Evolutionary conservation across 2,329 filamentous ascomycete genomes (phyloP), one percentile per base, ranked within the genome.

Genomic region (Sordariomycetes sp.): DNA sequence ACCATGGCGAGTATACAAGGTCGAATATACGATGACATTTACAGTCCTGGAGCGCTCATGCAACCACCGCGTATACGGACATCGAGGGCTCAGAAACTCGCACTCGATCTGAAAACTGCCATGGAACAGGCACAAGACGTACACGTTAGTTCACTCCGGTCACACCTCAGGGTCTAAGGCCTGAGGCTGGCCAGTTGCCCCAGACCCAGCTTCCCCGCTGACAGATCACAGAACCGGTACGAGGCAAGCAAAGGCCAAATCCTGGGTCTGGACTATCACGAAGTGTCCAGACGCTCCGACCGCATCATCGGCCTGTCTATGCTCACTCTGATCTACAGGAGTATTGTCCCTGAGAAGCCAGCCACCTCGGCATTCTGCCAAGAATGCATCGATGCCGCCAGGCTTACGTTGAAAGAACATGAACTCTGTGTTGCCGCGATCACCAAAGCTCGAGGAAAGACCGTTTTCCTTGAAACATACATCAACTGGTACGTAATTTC

Each of bases 21-120:
- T 6, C 38, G 42, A 11, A 41, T 50, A 0, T 53, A 50, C 28
- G 46, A 51, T 11, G 39, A 51, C 2, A 43, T 53, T 3, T 53
- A 51, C 30, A 49, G 52, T 6, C 43, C 44, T 1, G 39, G 42
- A 3, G 42, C 49, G 5, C 39, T 51, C 14, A 28, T 42, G 1
- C 41, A 46, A 30, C 40, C 47, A 0, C 38, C 39, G 15, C 21
- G 26, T 4, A 35, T 47, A 9, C 36, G 53, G 1, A 35, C 38
- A 5, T 31, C 39, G 4, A 37, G 39, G 1, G 48, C 47, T 3
- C 40, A 25, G 9, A 30, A 33, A 4, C 21, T 49, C 10, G 46
- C 43, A 1, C 34, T 35, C 3, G 45, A 47, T n/a, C 23, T 42
- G 27, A 23, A 35, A 20, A 17, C 29, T 8, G 18, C n/a, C 14